Base-by-base conservation (phyloP, 75 land plant genomes). In the Cryptomeria japonica region DNA sequence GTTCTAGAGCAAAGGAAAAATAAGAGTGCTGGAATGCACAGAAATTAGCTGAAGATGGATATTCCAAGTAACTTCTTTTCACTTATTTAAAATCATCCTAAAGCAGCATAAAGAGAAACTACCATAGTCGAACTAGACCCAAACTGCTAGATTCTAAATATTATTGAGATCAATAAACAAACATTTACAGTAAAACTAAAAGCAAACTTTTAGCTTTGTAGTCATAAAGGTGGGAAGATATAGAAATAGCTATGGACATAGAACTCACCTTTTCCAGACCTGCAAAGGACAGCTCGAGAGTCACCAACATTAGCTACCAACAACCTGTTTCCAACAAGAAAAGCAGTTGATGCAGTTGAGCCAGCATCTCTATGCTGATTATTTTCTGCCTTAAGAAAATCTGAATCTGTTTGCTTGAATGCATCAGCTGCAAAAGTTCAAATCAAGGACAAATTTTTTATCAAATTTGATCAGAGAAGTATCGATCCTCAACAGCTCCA, bases 291-390 rank as follows among this genome's bases (percentile, higher is more conserved):
- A 89, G 96, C 99, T 86, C 99, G 87, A 28, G 97, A 97, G 44
- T 97, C 99, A 32, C 99, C 99, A 88, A 97, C 99, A 91, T 97
- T 97, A 53, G 99, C 99, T 86, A 97, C 97, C 55, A 96, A 76
- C 77, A 97, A 89, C 28, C 96, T 95, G 72, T 97, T 93, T 49
- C 97, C 99, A 88, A 96, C 96, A 80, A 97, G 93, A 37, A 97
- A 90, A 64, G 99, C 99, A 47, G 98, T 97, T 68, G 98, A 97
- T 86, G 99, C 99, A 86, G 99, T 97, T 86, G 98, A 96, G 14
- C 99, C 99, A 80, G 99, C 99, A 93, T 97, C 99, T 86, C 96
- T 89, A 84, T 95, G 92, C 89, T 95, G 94, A 91, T 79, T 91
- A 77, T 91, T 93, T 72, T 97, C 96, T 4, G 91, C 92, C 87